Evolutionary conservation across 441 rosid species (phyloP), one percentile per base, ranked within the genome.

Genomic region (Adansonia rubrostipa): DNA sequence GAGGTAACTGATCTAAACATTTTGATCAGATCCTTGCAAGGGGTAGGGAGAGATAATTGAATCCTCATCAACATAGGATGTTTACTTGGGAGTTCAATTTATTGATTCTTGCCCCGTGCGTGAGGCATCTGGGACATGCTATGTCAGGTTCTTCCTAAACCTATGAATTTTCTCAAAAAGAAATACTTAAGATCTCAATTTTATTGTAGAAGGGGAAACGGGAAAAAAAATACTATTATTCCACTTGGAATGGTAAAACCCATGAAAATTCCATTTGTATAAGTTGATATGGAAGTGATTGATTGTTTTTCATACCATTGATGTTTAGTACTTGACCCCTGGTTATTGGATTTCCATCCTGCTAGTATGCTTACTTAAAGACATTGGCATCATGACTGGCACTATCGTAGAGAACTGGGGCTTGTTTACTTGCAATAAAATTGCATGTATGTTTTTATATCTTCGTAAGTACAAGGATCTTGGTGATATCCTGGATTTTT

Each of bases 1-100:
- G 79, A 80, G 82, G 82, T 80, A 80, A 80, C 82, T 19, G 79
- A 75, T 68, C 74, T 68, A 68, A 77, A 60, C 74, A 56, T 77
- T 75, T 71, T 80, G 79, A 60, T 80, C 76, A 69, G 79, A 75
- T 75, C 65, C 76, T 58, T 80, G 82, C 53, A 76, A 68, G 63
- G 78, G 45, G 54, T 67, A 63, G 53, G 76, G 33, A 63, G 56
- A 70, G 28, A 75, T 56, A 42, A 77, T 40, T 11, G 66, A 14
- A 6, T 28, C 11, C 50, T 77, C 24, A 22, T n/a, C 8, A 66
- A 17, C 11, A 10, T 19, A 10, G 19, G 17, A 73, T 73, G 33
- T 57, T 73, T 56, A 17, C 36, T 14, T 54, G 75, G 63, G 63
- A 71, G 28, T 14, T 53, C 8, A 54, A n/a, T 53, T 54, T 33